A percentile compares a stretch with the other conserved stretches of the same genome.
These are phyloP conservation scores for Floccularia luteovirens DNA, from an alignment of 768 basidiomycete genomes.

Conservation along the genomic window DNA sequence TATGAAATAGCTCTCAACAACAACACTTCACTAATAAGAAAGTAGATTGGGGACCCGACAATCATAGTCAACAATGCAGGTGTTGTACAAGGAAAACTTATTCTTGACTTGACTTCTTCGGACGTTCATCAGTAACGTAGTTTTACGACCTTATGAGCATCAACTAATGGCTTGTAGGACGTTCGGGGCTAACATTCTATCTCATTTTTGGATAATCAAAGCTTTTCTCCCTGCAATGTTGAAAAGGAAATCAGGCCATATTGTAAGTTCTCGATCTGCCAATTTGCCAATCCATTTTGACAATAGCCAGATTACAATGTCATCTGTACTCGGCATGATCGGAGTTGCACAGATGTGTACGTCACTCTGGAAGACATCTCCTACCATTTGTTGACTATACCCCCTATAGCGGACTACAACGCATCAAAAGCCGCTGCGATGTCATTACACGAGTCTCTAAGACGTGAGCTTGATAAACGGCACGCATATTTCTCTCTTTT, in stretches of 20 bases:
- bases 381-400: constrained; percentile 1
- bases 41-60: constrained; percentile 80
- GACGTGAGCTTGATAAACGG: constrained; percentile 82
- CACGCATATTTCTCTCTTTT: constrained; percentile 17
- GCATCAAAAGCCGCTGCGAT: constrained; percentile 91
- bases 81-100: constrained; percentile 81
- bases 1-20: no score
- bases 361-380: constrained; percentile 14
- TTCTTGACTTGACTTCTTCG: constrained; percentile 70
- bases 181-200: constrained; percentile 79
- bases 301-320: constrained; percentile 55
- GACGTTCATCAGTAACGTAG: constrained; percentile 70
- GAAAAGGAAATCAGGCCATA: constrained; percentile 70
- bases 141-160: background rate
- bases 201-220: constrained; percentile 90
- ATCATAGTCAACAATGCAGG: constrained; percentile 94
- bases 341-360: constrained; percentile 73
- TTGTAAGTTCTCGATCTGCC: constrained; percentile 40
- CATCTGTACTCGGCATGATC: constrained; percentile 67
- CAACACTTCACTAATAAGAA: no score
- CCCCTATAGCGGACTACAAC: constrained; percentile 73
- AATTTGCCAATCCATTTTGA: constrained; percentile 6
- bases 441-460: constrained; percentile 74
- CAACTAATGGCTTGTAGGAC: constrained; percentile 44
- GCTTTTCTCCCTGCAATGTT: constrained; percentile 91